Evolutionary conservation across 1,139 yeast species (phyloP), one percentile per base, ranked within the genome.

Genomic region (Zygotorulaspora mrakii): DNA sequence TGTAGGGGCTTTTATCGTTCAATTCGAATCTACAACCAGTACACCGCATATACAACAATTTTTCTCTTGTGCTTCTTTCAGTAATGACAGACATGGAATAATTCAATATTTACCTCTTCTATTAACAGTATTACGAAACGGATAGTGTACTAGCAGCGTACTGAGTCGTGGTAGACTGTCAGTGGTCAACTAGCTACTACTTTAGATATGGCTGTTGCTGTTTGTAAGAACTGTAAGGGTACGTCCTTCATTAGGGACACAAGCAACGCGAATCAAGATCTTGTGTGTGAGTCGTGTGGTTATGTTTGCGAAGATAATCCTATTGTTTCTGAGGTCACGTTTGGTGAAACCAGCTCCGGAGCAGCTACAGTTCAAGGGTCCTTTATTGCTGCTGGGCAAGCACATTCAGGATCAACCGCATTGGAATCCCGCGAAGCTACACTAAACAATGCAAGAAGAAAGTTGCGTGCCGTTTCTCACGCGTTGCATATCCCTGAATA

Each of bases 291-390:
- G 28, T 60, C 66, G 33, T 91, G 98, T 75, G 96, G 97, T 60
- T 68, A 79, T 17, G 97, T 91, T 28, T 76, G 77, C 40, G 95
- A 87, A 53, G 97, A 89, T 60, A 85, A 88, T 55, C 95, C 95
- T 21, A 89, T 91, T 53, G 97, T 94, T 18, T 80, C 95, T 17
- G 98, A 94, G 60, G 94, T 94, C 43, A 86, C 94, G 14, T 91
- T 89, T 66, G 94, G 94, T 30, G 99, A 94, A 57, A 76, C 88
- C 3, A 74, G 95, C 9, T 73, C 82, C 18, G 99, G 99, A 50
- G 97, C 95, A 7, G 96, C 98, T 24, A 78, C 85, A 45, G 96
- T 91, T 2, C 95, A 88, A 52, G 99, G 99, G 56, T 79, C 94
- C 30, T 89, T 86, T 73, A 82, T 91, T 31, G 86, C 88, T 29